Evolutionary conservation across 768 basidiomycete genomes (phyloP), one percentile per base, ranked within the genome.

Genomic region (Tylopilus balloui): DNA sequence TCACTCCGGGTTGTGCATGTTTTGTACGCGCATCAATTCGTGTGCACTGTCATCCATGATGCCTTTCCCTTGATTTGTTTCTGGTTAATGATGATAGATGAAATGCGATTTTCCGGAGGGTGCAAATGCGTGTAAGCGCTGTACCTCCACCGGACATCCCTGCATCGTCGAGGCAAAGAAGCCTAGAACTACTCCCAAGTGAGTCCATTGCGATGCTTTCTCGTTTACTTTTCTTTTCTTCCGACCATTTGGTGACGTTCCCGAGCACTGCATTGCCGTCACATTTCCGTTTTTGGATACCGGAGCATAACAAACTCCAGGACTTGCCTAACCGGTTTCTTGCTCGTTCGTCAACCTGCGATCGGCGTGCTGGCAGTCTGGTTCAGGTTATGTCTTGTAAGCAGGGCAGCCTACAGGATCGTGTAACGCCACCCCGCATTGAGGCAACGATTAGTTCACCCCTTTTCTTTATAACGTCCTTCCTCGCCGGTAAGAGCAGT

Each of bases 131-230:
- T 92, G 89, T 70, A 83, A 77, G 61, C 79, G 89, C 41, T 92
- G 89, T 67, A 83, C 79, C 57, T 58, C 76, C 23, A 79, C 82
- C 43, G 83, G 85, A 1, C 86, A 89, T 67, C 74, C 80, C 36
- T 92, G 89, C 64, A 81, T 90, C 56, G 88, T 91, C 32, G 88
- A 90, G 67, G 88, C 88, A 42, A 77, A 88, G 52, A 89, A 88
- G 70, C 85, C 81, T 47, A 76, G 81, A 60, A 84, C 78, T 23
- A 81, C 81, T 20, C 88, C 88, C 52, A 92, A 90, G 89, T 92
- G 67, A 80, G 88, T 81, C 42, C 34, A 39, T 49, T 54, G 52
- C 53, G 39, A 61, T 64, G 47, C 49, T 9, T 37, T 31, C n/a
- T 48, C 11, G 21, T 31, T 47, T 48, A 36, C 15, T 31, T 25